A percentile compares a stretch with the other conserved stretches of the same genome.
Conservation (phyloP, 441 rosid genomes). For the Brassica hybrid region DNA sequence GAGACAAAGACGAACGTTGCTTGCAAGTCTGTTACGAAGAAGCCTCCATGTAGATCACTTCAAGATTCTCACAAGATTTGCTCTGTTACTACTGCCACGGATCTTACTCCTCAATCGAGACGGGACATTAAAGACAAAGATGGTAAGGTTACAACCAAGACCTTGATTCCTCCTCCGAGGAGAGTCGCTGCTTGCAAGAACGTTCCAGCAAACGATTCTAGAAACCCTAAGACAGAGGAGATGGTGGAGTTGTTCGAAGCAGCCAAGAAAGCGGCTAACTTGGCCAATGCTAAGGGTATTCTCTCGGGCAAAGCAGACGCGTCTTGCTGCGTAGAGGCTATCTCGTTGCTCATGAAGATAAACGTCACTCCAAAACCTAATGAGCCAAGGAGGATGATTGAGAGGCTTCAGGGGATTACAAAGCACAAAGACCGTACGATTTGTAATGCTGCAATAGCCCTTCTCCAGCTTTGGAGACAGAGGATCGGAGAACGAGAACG, state of each 20-base stretch:
- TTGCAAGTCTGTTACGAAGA: not conserved
- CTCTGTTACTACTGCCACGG: not conserved
- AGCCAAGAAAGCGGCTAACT: slow-evolving; percentile 12
- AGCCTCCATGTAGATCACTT: not conserved
- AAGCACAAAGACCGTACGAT: slow-evolving; percentile 26
- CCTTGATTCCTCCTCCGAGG: not conserved
- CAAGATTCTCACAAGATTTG: not conserved
- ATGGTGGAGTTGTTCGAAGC: slow-evolving; percentile 11
- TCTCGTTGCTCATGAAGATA: not conserved
- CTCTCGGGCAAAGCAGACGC: slow-evolving; percentile 10
- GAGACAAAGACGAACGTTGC: not conserved
- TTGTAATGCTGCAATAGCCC: not conserved
- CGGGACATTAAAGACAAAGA: not conserved
- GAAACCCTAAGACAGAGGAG: slow-evolving; percentile 17
- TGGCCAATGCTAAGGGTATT: slow-evolving; percentile 10
- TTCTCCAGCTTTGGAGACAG: slow-evolving; percentile 17
- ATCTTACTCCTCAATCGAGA: not conserved
- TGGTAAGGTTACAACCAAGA: not conserved
- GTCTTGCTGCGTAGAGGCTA: slow-evolving; percentile 12
- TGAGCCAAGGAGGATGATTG: slow-evolving; percentile 20
- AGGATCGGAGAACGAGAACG: not conserved
- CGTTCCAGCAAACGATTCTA: not conserved
- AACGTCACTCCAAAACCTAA: not conserved
- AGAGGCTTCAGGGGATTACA: slow-evolving; percentile 20
- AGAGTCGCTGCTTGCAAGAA: not conserved